Base-by-base conservation (phyloP, 164 flowering plant species). In the Tetrastigma voinierianum region DNA sequence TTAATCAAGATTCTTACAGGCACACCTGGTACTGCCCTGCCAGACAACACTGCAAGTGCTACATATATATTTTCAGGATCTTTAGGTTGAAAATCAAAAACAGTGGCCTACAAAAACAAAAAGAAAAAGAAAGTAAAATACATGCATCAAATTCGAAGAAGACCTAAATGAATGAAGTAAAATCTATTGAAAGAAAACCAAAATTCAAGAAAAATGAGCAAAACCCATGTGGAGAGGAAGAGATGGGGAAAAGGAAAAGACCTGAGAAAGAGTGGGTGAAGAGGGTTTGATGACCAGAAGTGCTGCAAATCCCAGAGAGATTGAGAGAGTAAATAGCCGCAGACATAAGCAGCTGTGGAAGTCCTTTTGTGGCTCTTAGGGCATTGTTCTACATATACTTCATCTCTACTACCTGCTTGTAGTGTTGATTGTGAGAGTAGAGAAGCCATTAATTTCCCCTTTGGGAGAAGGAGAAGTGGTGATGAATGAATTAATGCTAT, bases 61-160 rank as follows among this genome's bases (percentile, higher is more conserved):
- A 81, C 81, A 64, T 52, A 76, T 47, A 86, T 46, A 68, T 81
- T 71, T 73, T 90, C 98, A 65, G 98, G 98, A 69, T 87, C 90
- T 75, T 76, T 59, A 9, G 96, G 98, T 72, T 93, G 96, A 72
- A 90, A 93, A 78, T 93, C 93, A 72, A 74, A 93, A 58, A 83
- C 98, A 62, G 77, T 11, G 6, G 72, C 88, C 91, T 91, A 57
- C 54, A 75, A 43, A 71, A 56, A 21, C 15, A 44, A 17, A 25
- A 6, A 57, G 2, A 64, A 49, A 25, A 40, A 53, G 11, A 9
- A 19, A 32, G 16, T 2, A 12, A 18, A 62, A 62, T 21, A 49
- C 19, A 46, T 48, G 4, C 7, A 16, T 11, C 32, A 24, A 24
- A 24, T 24, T 24, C 4, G 32, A 24, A 24, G 32, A 24, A 24